Percentiles rank a stretch among this genome's conserved stretches.
phyloP scores from a whole-genome alignment of 495 filamentous ascomycete species.

The Penicillium ochrochloron region DNA sequence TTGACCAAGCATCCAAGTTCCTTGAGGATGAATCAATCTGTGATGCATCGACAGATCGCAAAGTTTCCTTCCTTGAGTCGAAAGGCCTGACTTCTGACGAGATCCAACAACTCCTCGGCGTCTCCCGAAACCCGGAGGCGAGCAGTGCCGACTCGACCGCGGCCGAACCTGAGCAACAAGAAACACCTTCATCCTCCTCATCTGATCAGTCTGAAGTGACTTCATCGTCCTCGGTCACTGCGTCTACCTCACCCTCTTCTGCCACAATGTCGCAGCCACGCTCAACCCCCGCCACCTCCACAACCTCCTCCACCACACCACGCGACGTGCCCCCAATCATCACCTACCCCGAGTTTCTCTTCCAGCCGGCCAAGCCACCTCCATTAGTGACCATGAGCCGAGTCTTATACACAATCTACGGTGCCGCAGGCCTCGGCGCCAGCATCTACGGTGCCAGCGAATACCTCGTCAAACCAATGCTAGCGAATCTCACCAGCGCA shows the following conservation, averaged over 20 bases:
- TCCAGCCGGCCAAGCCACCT: conserved; percentile 64
- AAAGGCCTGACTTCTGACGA: conserved; percentile 76
- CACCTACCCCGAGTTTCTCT: conserved; percentile 94
- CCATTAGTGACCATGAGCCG: conserved; percentile 78
- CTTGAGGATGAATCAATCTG: conserved; percentile 79
- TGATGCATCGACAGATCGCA: conserved; percentile 69
- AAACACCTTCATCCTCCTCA: conserved; percentile 22
- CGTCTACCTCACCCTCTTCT: conserved; percentile 14
- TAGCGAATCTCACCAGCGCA: conserved; percentile 70
- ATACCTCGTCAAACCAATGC: conserved; percentile 84
- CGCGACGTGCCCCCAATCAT: conserved; percentile 81
- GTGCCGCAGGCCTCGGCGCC: conserved; percentile 69
- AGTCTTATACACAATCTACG: conserved; percentile 78
- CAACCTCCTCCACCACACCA: conserved; percentile 31
- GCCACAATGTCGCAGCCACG: conserved; percentile 26
- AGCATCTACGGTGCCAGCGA: conserved; percentile 81
- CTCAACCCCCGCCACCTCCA: conserved; percentile 20
- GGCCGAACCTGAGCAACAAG: conserved; percentile 25
- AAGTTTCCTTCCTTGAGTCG: conserved; percentile 75
- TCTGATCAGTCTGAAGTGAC: conserved; percentile 21
- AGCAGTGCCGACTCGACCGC: conserved; percentile 29
- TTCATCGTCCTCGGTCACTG: conserved; percentile 21
- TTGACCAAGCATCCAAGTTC: conserved; percentile 77
- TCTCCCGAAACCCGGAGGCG: conserved; percentile 45
- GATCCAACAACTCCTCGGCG: conserved; percentile 67